Evolutionary conservation across 116 monocot species (phyloP).

Genomic region (Trichopus zeylanicus): DNA sequence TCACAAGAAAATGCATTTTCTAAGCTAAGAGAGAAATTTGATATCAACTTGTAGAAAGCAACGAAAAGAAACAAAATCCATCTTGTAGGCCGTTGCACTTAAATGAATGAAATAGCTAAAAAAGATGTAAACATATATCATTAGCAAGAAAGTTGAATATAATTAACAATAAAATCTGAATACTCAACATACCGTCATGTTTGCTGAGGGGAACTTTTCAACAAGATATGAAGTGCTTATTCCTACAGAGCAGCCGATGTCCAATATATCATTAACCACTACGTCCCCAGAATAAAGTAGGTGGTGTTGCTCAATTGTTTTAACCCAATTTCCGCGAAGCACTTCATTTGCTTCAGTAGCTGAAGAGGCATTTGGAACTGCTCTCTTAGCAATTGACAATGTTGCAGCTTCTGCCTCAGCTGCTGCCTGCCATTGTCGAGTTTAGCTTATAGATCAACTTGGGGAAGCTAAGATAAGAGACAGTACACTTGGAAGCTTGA

Average conservation of each 20-base stretch:
- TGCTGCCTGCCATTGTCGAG: conserved; percentile 71
- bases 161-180: not conserved
- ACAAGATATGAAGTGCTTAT: conserved; percentile 70
- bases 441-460: no score
- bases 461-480: no score
- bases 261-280: conserved; percentile 50
- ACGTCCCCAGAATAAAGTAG: conserved; percentile 28
- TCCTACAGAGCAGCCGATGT: conserved; percentile 78
- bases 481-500: no score
- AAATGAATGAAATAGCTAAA: no score
- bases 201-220: conserved; percentile 56
- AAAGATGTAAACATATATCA: no score
- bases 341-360: conserved; percentile 51
- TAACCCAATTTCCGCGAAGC: conserved; percentile 65
- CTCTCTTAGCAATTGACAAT: conserved; percentile 55
- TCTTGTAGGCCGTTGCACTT: no score
- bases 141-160: no score
- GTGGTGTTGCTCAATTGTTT: conserved; percentile 54
- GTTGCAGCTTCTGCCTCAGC: conserved; percentile 91
- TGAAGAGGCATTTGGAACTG: conserved; percentile 62
- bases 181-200: conserved; percentile 44
- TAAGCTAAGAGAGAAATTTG: no score
- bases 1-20: no score
- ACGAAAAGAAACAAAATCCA: no score
- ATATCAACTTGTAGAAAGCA: no score